phyloP scores from a whole-genome alignment of 495 filamentous ascomycete species.

The Penicillium soppii region DNA sequence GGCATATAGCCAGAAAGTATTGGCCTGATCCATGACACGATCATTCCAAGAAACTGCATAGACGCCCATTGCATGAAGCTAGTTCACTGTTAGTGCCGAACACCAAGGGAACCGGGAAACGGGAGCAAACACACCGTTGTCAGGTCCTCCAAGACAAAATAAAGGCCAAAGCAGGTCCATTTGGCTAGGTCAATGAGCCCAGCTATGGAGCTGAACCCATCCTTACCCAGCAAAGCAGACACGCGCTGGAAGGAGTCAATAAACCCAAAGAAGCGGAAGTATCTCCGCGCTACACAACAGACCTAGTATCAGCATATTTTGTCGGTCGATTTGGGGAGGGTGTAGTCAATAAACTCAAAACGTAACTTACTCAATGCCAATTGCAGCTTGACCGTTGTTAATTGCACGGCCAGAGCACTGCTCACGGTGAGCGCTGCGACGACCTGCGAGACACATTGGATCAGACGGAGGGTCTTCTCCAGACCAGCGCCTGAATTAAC shows the following conservation, averaged over 20 bases:
- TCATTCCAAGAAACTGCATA: conserved; percentile 31
- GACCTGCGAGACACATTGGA: conserved; percentile 56
- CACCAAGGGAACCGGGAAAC: background rate
- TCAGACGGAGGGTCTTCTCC: conserved; percentile 60
- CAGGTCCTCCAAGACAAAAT: conserved; percentile 40
- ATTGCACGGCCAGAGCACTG: conserved; percentile 21
- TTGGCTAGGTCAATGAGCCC: conserved; percentile 31
- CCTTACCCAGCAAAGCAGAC: conserved; percentile 25
- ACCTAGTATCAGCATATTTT: background rate
- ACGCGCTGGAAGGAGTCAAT: conserved; percentile 57
- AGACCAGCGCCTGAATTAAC: conserved; percentile 45
- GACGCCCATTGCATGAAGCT: conserved; percentile 51
- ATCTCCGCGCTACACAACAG: conserved; percentile 43
- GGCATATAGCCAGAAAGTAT: conserved; percentile 65
- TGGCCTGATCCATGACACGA: conserved; percentile 48
- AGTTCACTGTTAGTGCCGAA: conserved; percentile 9
- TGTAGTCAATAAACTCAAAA: background rate
- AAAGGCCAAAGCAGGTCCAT: conserved; percentile 40
- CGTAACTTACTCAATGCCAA: conserved; percentile 32
- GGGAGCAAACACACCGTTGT: conserved; percentile 37
- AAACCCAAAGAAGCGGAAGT: conserved; percentile 63
- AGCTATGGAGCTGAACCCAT: conserved; percentile 16
- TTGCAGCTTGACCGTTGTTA: conserved; percentile 31
- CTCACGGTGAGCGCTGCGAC: conserved; percentile 37
- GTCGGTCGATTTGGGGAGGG: background rate